Percentiles rank a stretch among this genome's conserved stretches.
phyloP scores from a whole-genome alignment of 768 basidiomycete genomes.

The Boletus bicolor region DNA sequence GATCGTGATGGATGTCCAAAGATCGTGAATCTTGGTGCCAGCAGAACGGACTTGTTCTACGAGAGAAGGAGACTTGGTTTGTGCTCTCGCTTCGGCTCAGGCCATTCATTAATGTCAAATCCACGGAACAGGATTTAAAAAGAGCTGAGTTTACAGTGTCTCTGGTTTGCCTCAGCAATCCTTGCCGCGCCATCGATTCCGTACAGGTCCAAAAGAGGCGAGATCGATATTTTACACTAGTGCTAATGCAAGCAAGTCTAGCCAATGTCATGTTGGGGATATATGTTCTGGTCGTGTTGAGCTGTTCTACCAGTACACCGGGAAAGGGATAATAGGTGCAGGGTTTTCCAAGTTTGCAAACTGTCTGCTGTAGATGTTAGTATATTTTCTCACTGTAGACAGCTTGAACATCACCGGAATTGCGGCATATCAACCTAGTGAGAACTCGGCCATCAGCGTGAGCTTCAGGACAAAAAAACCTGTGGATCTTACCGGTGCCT shows the following conservation, averaged over 20 bases:
- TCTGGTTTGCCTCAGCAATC: background rate
- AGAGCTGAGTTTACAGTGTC: conserved; percentile 23
- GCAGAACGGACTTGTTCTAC: conserved; percentile 89
- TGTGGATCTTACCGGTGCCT: conserved; percentile 57
- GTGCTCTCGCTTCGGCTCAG: conserved; percentile 15
- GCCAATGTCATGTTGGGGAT: conserved; percentile 1
- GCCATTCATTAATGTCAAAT: background rate
- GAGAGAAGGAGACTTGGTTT: conserved; percentile 81
- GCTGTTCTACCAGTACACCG: conserved; percentile 48
- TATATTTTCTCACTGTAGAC: background rate
- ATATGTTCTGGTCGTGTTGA: background rate
- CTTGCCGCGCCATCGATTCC: background rate
- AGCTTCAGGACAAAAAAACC: background rate
- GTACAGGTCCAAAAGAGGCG: background rate
- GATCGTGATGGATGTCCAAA: conserved; percentile 98
- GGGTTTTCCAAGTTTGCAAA: conserved; percentile 60
- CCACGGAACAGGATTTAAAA: conserved; percentile 28
- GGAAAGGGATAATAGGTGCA: conserved; percentile 59
- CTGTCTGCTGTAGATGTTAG: conserved; percentile 35
- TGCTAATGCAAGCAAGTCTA: conserved; percentile 2
- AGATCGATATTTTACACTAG: background rate
- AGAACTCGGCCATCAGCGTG: conserved; percentile 8
- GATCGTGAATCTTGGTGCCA: conserved; percentile 95
- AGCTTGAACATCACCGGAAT: conserved; percentile 50
- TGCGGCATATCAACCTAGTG: conserved; percentile 67